phyloP scores from a whole-genome alignment of 1,139 yeast genomes.

The Eremothecium gossypii region DNA sequence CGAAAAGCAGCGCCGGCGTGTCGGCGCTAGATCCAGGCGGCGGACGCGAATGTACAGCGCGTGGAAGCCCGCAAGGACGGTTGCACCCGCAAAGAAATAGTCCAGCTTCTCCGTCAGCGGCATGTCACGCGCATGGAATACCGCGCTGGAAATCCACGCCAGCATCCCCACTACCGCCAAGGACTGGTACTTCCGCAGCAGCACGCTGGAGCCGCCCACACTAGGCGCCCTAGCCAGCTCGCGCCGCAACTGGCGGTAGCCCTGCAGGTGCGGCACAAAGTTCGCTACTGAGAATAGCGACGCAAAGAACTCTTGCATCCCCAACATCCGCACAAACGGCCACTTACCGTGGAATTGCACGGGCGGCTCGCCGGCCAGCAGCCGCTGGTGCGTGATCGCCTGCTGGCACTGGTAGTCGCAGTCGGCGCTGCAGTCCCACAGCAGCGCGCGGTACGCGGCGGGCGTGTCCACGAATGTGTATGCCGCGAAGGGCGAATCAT shows the following conservation, averaged over 20 bases:
- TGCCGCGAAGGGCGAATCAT: slow-evolving; percentile 27
- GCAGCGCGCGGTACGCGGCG: slow-evolving; percentile 32
- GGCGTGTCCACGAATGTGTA: slow-evolving; percentile 29
- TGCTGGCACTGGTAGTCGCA: slow-evolving; percentile 93
- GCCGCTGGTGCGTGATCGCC: slow-evolving; percentile 50
- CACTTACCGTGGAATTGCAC: slow-evolving; percentile 94
- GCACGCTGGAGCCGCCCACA: slow-evolving; percentile 10
- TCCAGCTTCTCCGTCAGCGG: slow-evolving; percentile 74
- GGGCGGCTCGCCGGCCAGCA: slow-evolving; percentile 39
- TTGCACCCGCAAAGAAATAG: slow-evolving; percentile 86
- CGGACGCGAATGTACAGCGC: slow-evolving; percentile 52
- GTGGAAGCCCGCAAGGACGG: slow-evolving; percentile 73
- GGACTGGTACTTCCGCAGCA: slow-evolving; percentile 21
- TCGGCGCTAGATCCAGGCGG: slow-evolving; percentile 40
- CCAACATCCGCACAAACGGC: slow-evolving; percentile 73
- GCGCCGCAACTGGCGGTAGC: slow-evolving; percentile 36
- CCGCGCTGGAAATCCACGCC: slow-evolving; percentile 82
- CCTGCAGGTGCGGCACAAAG: slow-evolving; percentile 62
- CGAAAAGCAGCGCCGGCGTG: slow-evolving; percentile 31
- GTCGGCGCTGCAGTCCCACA: slow-evolving; percentile 74
- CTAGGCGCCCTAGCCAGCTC: slow-evolving; percentile 16
- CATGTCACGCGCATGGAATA: slow-evolving; percentile 83
- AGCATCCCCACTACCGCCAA: slow-evolving; percentile 54
- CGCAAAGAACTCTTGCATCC: slow-evolving; percentile 81
- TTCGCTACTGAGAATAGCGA: slow-evolving; percentile 73